Base-by-base conservation (phyloP, 495 filamentous ascomycete species). In the Penicillium malachiteum region DNA sequence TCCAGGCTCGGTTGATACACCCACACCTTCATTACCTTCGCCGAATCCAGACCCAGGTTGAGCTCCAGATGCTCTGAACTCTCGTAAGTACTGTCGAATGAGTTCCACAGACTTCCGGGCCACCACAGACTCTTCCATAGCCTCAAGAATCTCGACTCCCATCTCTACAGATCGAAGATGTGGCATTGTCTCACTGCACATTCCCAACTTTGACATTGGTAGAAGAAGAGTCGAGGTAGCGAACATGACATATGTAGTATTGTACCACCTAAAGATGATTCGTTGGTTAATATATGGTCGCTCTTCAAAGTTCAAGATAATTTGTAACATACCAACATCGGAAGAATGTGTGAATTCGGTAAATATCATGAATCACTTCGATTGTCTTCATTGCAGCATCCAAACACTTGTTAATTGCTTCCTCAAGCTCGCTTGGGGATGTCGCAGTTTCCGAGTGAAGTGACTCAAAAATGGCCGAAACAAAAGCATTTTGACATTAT, bases 231-330 rank as follows among this genome's bases (percentile, higher is more conserved):
- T 72, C 8, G 72, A 71, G n/a, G 68, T 73, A 40, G 73, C 71
- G 38, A 76, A 72, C 65, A 75, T 73, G 4, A 76, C 67, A 40
- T 75, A 76, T 3, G 73, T 76, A 45, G 71, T 73, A 52, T 76
- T 76, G 47, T 76, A 77, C 73, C 73, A 77, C 73, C 73, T 74
- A 26, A 7, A 8, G 8, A 44, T 43, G 14, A 16, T 5, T 40
- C 40, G 43, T 30, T 34, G 43, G 39, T 9, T 7, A 41, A 30
- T 34, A 38, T 5, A 39, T 16, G 34, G 34, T 5, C 12, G 2
- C 5, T 3, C n/a, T n/a, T n/a, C n/a, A n/a, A 13, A 6, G 3
- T 35, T 18, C 11, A 14, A 10, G 30, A 33, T 9, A 12, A 8
- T 16, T 17, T 21, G 39, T 30, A 35, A 31, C 65, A 9, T 61